These are phyloP conservation scores for Jatropha podagrica DNA, from an alignment of 441 rosid genomes.

Conservation along the genomic window DNA sequence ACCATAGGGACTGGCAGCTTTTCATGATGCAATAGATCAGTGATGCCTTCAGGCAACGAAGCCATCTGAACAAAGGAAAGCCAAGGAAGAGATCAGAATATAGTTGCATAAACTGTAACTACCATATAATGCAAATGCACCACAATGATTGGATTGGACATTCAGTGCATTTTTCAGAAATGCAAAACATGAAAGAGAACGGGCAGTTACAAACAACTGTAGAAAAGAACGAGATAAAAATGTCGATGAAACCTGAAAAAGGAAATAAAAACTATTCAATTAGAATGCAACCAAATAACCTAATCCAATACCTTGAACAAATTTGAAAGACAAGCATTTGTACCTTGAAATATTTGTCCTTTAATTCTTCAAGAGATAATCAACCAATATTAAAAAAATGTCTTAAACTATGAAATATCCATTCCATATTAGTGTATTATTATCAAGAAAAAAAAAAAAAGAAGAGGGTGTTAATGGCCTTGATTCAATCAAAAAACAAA, in stretches of 20 bases:
- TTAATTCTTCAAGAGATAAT: background rate
- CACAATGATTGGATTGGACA: constrained; percentile 11
- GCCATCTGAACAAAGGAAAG: constrained; percentile 71
- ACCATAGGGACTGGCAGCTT: constrained; percentile 84
- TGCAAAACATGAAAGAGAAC: background rate
- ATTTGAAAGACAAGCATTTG: background rate
- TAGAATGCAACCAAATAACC: background rate
- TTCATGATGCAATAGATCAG: constrained; percentile 89
- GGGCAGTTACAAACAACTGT: background rate
- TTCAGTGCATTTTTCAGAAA: constrained; percentile 6
- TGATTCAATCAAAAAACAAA: background rate
- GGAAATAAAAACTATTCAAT: background rate
- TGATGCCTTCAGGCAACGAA: constrained; percentile 90
- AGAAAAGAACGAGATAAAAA: background rate
- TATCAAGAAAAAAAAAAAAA: background rate
- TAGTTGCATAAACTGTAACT: constrained; percentile 7
- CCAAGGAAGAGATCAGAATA: constrained; percentile 27
- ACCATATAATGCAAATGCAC: no score
- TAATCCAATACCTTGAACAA: background rate
- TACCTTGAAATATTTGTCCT: background rate
- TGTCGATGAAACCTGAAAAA: background rate
- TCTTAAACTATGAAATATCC: background rate
- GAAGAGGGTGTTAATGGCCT: background rate
- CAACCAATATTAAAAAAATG: background rate
- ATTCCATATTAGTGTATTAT: background rate